phyloP scores from a whole-genome alignment of 2,329 filamentous ascomycete species.

The Claviceps monticola region DNA sequence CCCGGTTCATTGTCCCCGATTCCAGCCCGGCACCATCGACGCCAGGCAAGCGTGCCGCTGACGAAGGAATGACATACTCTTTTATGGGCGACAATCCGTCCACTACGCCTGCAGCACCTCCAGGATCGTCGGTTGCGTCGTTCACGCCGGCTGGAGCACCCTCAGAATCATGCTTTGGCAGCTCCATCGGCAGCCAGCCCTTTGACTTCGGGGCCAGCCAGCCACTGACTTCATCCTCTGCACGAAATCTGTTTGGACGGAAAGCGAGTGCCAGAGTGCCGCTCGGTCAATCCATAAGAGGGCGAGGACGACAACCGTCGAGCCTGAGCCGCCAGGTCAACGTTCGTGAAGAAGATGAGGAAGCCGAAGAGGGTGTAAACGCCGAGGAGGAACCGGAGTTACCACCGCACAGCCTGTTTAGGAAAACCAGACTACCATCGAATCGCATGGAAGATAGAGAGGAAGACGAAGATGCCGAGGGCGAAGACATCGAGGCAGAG shows the following conservation, averaged over 20 bases:
- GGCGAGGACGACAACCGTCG: conserved; percentile 32
- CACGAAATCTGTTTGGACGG: conserved; percentile 24
- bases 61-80: conserved; percentile 19
- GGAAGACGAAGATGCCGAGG: conserved; percentile 13
- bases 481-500: conserved; percentile 21
- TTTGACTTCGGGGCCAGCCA: conserved; percentile 23
- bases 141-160: conserved; percentile 44
- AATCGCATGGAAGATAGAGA: conserved; percentile 10
- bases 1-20: conserved; percentile 28
- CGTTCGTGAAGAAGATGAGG: conserved; percentile 19
- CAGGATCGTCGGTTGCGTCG: conserved; percentile 37
- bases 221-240: conserved; percentile 13
- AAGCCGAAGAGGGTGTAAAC: conserved; percentile 18
- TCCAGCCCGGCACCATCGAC: conserved; percentile 35
- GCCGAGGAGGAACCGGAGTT: conserved; percentile 22
- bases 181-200: conserved; percentile 33
- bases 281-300: conserved; percentile 34
- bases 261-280: conserved; percentile 26
- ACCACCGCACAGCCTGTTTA: conserved; percentile 20
- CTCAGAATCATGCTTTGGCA: conserved; percentile 39
- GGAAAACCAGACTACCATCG: conserved; percentile 11
- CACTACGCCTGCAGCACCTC: conserved; percentile 38
- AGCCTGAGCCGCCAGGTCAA: conserved; percentile 32
- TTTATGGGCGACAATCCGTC: conserved; percentile 31
- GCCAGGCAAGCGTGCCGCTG: conserved; percentile 27